These are phyloP conservation scores for Solanum hybrid DNA, from an alignment of 305 asterid genomes.

Conservation along the genomic window DNA sequence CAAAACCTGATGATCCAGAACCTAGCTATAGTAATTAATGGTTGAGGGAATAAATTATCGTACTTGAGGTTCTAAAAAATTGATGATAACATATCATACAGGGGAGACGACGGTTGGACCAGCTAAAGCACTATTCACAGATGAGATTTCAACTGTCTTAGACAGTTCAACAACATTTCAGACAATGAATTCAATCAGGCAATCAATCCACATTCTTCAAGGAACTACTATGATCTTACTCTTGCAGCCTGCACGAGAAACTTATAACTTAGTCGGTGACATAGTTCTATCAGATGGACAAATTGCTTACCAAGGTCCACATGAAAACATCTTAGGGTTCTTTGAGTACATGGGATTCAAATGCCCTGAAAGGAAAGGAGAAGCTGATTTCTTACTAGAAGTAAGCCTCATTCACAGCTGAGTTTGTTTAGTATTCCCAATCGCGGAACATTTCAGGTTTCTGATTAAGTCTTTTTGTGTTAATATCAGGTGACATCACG, in stretches of 20 bases:
- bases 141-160: constrained; percentile 58
- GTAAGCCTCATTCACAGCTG: constrained; percentile 22
- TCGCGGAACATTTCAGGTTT: neutral
- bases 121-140: constrained; percentile 50
- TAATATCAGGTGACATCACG: constrained; percentile 37
- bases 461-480: neutral
- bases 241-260: constrained; percentile 77
- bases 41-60: neutral
- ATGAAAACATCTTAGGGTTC: constrained; percentile 39
- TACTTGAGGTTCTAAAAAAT: neutral
- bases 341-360: constrained; percentile 44
- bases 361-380: constrained; percentile 66
- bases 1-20: neutral
- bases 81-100: constrained; percentile 2
- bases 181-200: constrained; percentile 31
- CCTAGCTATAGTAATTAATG: neutral
- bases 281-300: constrained; percentile 60
- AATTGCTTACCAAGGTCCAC: constrained; percentile 57
- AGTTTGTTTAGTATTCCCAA: neutral
- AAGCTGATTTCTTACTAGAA: constrained; percentile 64
- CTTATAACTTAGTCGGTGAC: constrained; percentile 65
- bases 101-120: constrained; percentile 72
- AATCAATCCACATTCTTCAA: constrained; percentile 46
- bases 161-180: neutral
- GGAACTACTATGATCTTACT: constrained; percentile 55